Evolutionary conservation across 768 basidiomycete genomes (phyloP), one percentile per base, ranked within the genome.

Genomic region (Tylopilus felleus): DNA sequence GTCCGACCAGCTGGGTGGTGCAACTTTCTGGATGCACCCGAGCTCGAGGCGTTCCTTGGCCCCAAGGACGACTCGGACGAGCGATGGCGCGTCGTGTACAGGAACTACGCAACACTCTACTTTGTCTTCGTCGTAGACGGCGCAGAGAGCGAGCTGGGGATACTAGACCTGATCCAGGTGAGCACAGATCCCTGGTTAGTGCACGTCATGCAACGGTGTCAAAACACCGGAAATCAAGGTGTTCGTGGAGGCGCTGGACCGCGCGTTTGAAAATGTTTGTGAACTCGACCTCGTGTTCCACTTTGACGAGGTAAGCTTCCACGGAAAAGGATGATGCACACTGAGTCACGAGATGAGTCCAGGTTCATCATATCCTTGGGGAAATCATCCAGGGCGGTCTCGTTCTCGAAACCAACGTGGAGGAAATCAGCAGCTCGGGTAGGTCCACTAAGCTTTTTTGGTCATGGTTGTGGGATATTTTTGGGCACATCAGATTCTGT

Each of bases 271-370:
- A 76, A 98, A 98, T 65, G 97, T 99, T 0, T 98, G 97, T 72
- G 97, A 99, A 71, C 77, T 99, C 42, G 97, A 99, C 70, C 80
- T 99, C 13, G 95, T 99, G 47, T 99, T 98, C 71, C 95, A 98
- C 70, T 99, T 98, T 65, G 97, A 98, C 69, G 94, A 98, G 79
- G 95, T 92, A 60, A 29, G 79, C 60, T 29, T 47, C 10, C 13
- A 50, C 27, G 39, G 19, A 16, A 17, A 29, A 44, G 28, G 40
- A 19, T 23, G 17, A 12, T 46, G 44, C 25, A 9, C 10, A 42
- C 35, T 54, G 47, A 43, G 25, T 63, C 38, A 52, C 42, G n/a
- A 39, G 23, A 51, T 8, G 41, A 8, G 17, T 38, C 47, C 31
- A 63, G 93, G 95, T 90, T 4, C 95, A 98, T 65, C 90, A 96